A percentile compares a stretch with the other conserved stretches of the same genome.
phyloP scores from a whole-genome alignment of 1,284 basidiomycete genomes.

The Leccinum griseonigrum region DNA sequence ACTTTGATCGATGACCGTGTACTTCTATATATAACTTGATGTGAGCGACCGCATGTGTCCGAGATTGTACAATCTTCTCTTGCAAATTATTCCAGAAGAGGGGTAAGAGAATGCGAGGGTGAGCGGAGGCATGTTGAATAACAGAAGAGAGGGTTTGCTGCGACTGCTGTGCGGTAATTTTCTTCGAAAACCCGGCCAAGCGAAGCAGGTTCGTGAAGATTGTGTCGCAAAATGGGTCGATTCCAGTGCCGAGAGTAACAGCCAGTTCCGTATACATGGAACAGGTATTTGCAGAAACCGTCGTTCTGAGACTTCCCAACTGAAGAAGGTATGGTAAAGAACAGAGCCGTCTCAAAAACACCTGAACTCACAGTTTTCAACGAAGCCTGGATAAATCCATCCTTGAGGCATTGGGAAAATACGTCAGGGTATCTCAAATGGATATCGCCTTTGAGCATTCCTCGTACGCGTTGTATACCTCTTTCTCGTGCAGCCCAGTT shows the following conservation, averaged over 20 bases:
- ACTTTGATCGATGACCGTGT: constrained; percentile 63
- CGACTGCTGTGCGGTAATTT: constrained; percentile 84
- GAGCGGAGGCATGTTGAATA: constrained; percentile 69
- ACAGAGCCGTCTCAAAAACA: background rate
- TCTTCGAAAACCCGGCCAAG: constrained; percentile 96
- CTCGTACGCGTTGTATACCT: constrained; percentile 77
- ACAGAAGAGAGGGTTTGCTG: constrained; percentile 73
- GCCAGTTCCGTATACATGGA: constrained; percentile 79
- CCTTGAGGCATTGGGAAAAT: constrained; percentile 75
- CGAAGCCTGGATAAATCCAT: constrained; percentile 78
- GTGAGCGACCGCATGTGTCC: constrained; percentile 69
- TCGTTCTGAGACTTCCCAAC: constrained; percentile 90
- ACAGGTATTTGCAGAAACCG: constrained; percentile 81
- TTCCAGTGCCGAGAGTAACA: constrained; percentile 58
- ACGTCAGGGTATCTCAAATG: constrained; percentile 70
- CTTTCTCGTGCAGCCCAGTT: constrained; percentile 91
- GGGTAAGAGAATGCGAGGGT: constrained; percentile 68
- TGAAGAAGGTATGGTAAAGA: constrained; percentile 33
- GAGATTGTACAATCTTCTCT: constrained; percentile 83
- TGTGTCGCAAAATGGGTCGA: constrained; percentile 79
- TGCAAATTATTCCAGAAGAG: constrained; percentile 73
- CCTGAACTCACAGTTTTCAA: constrained; percentile 73
- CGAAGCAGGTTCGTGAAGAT: constrained; percentile 75
- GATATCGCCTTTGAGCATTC: constrained; percentile 88
- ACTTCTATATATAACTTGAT: constrained; percentile 71